These are phyloP conservation scores for Cryptococcus sp. DNA, from an alignment of 1,284 basidiomycete genomes.

Conservation along the genomic window DNA sequence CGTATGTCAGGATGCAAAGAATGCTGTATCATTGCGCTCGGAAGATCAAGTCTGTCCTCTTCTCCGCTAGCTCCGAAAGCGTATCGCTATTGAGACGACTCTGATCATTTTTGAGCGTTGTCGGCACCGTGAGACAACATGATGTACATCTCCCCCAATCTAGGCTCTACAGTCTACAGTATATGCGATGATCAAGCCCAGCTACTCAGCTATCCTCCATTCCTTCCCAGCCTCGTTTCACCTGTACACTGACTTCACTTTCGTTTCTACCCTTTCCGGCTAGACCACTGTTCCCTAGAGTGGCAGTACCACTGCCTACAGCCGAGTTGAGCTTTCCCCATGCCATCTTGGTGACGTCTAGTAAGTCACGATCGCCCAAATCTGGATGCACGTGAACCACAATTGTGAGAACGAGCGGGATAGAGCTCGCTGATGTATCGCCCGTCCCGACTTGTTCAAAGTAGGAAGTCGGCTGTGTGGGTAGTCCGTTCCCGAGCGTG, in stretches of 20 bases:
- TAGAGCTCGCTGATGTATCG: conserved; percentile 4
- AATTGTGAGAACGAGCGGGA: conserved; percentile 70
- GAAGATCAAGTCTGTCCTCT: too few relatives aligned
- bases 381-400: conserved; percentile 72
- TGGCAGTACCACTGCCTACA: conserved; percentile 10
- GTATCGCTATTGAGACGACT: too few relatives aligned
- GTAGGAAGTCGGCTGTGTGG: conserved; percentile 24
- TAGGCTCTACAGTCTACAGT: too few relatives aligned
- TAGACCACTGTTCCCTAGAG: conserved; percentile 15
- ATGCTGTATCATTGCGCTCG: too few relatives aligned
- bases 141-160: too few relatives aligned
- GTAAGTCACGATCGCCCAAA: conserved; percentile 68
- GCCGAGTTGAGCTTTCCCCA: conserved; percentile 39
- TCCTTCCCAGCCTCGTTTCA: conserved; percentile 44
- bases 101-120: too few relatives aligned
- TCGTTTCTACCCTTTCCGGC: conserved; percentile 8
- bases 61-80: too few relatives aligned
- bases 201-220: conserved; percentile 12
- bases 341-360: conserved; percentile 55
- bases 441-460: conserved; percentile 25
- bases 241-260: conserved; percentile 39
- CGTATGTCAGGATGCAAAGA: too few relatives aligned
- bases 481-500: neutral
- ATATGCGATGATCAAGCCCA: too few relatives aligned
- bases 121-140: neutral